phyloP scores from a whole-genome alignment of 1,139 yeast genomes.

The Nadsonia starkeyi-henricii region DNA sequence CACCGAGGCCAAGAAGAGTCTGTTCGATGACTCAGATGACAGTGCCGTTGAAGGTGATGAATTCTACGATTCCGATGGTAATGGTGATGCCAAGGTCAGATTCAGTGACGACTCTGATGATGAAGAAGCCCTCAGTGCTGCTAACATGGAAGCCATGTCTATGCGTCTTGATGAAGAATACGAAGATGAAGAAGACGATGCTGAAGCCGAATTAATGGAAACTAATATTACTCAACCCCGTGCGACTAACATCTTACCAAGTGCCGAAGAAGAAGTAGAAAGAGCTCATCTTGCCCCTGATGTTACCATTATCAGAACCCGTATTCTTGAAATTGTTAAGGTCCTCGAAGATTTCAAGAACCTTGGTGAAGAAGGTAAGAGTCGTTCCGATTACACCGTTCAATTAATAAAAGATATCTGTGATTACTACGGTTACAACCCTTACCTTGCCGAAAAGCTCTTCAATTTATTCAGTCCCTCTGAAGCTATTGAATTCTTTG shows the following conservation, averaged over 20 bases:
- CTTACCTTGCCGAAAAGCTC: slow-evolving; percentile 82
- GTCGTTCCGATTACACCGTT: slow-evolving; percentile 67
- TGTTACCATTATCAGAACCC: slow-evolving; percentile 69
- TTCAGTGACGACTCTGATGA: slow-evolving; percentile 14
- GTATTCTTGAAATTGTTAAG: slow-evolving; percentile 90
- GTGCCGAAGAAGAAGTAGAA: slow-evolving; percentile 57
- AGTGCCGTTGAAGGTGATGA: slow-evolving; percentile 13
- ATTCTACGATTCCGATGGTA: slow-evolving; percentile 14
- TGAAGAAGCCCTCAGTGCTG: slow-evolving; percentile 10
- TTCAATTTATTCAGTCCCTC: slow-evolving; percentile 84
- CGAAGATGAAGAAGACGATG: slow-evolving; percentile 16
- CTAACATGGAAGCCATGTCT: slow-evolving; percentile 10
- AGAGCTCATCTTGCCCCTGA: slow-evolving; percentile 46
- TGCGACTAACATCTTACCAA: slow-evolving; percentile 26
- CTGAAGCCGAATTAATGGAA: slow-evolving; percentile 16
- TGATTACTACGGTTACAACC: slow-evolving; percentile 94
- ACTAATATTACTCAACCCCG: slow-evolving; percentile 17
- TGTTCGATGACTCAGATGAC: slow-evolving; percentile 78
- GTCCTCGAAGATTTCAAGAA: slow-evolving; percentile 87
- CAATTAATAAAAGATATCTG: slow-evolving; percentile 75
- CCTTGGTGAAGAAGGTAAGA: slow-evolving; percentile 72
- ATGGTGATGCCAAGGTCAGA: slow-evolving; percentile 14
- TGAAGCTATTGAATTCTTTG: slow-evolving; percentile 96
- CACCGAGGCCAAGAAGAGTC: slow-evolving; percentile 60
- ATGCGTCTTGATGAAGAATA: slow-evolving; percentile 13